Base-by-base conservation (phyloP, 371 early-diverging fungal species). In the Zopfochytrium polystomum region DNA sequence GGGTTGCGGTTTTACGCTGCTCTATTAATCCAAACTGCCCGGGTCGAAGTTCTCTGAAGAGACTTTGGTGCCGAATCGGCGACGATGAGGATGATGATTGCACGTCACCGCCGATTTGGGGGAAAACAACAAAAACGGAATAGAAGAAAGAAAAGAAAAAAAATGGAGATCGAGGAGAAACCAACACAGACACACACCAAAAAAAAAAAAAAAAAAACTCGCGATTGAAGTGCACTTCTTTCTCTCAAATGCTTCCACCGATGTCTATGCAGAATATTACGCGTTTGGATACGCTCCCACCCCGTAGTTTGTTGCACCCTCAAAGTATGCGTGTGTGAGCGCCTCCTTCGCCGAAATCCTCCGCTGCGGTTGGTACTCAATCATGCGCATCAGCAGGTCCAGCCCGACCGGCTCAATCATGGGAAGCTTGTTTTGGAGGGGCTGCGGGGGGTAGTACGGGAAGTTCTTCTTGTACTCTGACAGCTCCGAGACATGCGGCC, bases 401-500 rank as follows among this genome's bases (percentile, higher is more conserved):
- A 90, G 65, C n/a, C 85, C 94, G 52, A 73, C 65, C 13, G 84
- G 71, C 45, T 92, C 93, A 58, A 95, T 82, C 76, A 83, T 90
- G 33, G 90, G 87, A 43, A 93, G 69, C n/a, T n/a, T n/a, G n/a
- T n/a, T n/a, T n/a, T n/a, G n/a, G n/a, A n/a, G n/a, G n/a, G n/a
- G n/a, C n/a, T 82, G 85, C 11, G 86, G 83, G 44, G 91, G 88
- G 67, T 89, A 90, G 34, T 78, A 71, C 13, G 85, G 86, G 62
- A 90, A 87, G 62, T 11, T 60, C 48, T 58, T 55, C 27, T 89
- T 87, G 80, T 86, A 98, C 71, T 97, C 96, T 31, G 92, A 89
- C 55, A 93, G 76, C 64, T 91, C 83, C 31, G 88, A 83, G 20
- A 98, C 89, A 4, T 86, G 85, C 2, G 93, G 92, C 99, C 99